Base-by-base conservation (phyloP, 768 basidiomycete genomes). In the Lyophyllum decastes region DNA sequence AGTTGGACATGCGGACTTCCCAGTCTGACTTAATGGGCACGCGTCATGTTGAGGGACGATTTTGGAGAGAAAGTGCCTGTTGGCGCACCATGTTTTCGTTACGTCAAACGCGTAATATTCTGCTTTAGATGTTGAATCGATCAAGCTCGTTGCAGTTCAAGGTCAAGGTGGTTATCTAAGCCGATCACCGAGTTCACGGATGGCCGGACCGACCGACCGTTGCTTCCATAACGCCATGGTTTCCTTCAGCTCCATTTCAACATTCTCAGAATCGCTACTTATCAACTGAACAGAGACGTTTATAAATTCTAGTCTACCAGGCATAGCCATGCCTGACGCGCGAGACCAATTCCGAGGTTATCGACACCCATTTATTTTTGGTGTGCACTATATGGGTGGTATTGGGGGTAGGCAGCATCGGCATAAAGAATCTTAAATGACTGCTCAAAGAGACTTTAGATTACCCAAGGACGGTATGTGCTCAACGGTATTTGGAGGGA, bases 1-100 rank as follows among this genome's bases (percentile, higher is more conserved):
- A 89, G 68, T 73, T 85, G 44, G 94, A 95, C 78, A 93, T 82
- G 58, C 93, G 88, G 61, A 98, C 78, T 83, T 97, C 92, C 94
- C 94, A 98, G 22, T 68, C 61, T 54, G 68, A 63, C 70, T 66
- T 24, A 24, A 16, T 48, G 26, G 16, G 35, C 14, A 17, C 35
- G 35, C 16, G 35, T 38, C 30, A 50, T 53, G 11, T 35, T 51
- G 34, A 35, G 55, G 25, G 26, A 48, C 27, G 47, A 30, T 17
- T 24, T 45, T 22, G 26, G 16, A 44, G 2, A 34, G 27, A 24
- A 45, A 49, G 16, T 26, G 43, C 43, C 30, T 30, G 10, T 17
- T 21, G 26, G 38, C 58, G 27, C 49, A 62, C 60, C 63, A 65
- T 63, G 3, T 48, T 48, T 55, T 56, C 44, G 16, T 49, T 49